Evolutionary conservation across 2,329 filamentous ascomycete genomes (phyloP).

Genomic region (Microsporum ferrugineum): DNA sequence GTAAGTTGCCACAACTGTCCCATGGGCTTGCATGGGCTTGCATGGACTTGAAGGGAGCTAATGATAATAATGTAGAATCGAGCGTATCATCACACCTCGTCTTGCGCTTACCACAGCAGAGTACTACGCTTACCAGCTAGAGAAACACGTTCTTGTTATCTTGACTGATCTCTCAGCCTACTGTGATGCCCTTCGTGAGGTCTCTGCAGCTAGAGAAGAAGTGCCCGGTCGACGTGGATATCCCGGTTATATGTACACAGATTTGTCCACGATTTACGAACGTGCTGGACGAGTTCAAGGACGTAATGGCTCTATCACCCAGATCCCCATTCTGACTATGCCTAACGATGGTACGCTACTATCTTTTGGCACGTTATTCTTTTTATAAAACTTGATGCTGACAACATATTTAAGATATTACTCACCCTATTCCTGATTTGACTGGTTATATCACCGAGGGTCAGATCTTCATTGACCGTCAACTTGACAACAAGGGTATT

Average conservation of each 20-base stretch:
- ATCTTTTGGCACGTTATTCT: not conserved
- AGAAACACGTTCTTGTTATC: conserved; percentile 99
- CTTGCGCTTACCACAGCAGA: conserved; percentile 95
- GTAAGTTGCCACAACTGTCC: conserved; percentile 42
- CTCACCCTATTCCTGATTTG: conserved; percentile 95
- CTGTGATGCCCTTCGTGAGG: conserved; percentile 97
- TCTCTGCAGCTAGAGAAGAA: conserved; percentile 95
- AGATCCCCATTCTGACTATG: conserved; percentile 98
- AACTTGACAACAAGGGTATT: conserved; percentile 89
- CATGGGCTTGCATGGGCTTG: not conserved
- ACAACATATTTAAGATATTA: conserved; percentile 55
- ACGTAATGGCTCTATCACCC: conserved; percentile 95
- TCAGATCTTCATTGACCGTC: conserved; percentile 94
- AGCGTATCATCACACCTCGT: conserved; percentile 99
- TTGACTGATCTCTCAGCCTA: conserved; percentile 96
- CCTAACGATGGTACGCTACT: conserved; percentile 68
- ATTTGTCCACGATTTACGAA: conserved; percentile 99
- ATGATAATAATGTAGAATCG: conserved; percentile 52
- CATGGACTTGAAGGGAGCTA: not conserved
- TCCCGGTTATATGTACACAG: conserved; percentile 99
- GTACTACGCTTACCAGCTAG: conserved; percentile 98
- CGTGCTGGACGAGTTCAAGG: conserved; percentile 94
- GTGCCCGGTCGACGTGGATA: conserved; percentile 98
- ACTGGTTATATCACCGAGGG: conserved; percentile 99
- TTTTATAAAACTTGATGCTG: conserved; percentile 5